Evolutionary conservation across 257 asterid genomes (phyloP).

Genomic region (Solanum chaucha): DNA sequence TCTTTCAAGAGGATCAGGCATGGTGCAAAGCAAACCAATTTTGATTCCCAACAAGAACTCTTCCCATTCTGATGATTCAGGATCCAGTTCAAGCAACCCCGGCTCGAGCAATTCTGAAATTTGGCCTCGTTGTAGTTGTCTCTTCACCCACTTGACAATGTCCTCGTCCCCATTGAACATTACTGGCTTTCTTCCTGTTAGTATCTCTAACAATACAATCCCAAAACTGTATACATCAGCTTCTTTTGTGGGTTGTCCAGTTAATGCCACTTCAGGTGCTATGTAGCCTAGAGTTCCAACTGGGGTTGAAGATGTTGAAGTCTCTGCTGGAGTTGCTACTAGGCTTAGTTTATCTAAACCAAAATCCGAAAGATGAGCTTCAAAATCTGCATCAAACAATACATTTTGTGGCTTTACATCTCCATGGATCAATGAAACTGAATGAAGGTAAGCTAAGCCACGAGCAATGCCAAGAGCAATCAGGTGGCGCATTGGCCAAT

Average conservation of each 20-base stretch:
- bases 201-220: constrained; percentile 50
- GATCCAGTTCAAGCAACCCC: constrained; percentile 63
- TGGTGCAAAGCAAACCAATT: constrained; percentile 69
- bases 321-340: constrained; percentile 19
- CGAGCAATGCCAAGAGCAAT: constrained; percentile 66
- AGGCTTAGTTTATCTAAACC: constrained; percentile 47
- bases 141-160: constrained; percentile 67
- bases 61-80: constrained; percentile 82
- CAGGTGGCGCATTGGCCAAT: constrained; percentile 76
- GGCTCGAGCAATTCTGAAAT: constrained; percentile 66
- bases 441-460: constrained; percentile 52
- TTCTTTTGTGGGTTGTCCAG: constrained; percentile 31
- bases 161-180: constrained; percentile 67
- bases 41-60: constrained; percentile 68
- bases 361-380: constrained; percentile 62
- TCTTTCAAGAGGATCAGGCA: constrained; percentile 52
- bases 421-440: constrained; percentile 41
- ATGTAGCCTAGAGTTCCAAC: constrained; percentile 54
- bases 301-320: constrained; percentile 36
- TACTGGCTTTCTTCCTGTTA: constrained; percentile 60
- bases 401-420: constrained; percentile 62
- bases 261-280: constrained; percentile 44
- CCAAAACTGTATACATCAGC: constrained; percentile 72
- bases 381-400: constrained; percentile 72
- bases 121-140: constrained; percentile 62